Evolutionary conservation across 1,284 basidiomycete species (phyloP), one percentile per base, ranked within the genome.

Genomic region (Clitocybe nebularis): DNA sequence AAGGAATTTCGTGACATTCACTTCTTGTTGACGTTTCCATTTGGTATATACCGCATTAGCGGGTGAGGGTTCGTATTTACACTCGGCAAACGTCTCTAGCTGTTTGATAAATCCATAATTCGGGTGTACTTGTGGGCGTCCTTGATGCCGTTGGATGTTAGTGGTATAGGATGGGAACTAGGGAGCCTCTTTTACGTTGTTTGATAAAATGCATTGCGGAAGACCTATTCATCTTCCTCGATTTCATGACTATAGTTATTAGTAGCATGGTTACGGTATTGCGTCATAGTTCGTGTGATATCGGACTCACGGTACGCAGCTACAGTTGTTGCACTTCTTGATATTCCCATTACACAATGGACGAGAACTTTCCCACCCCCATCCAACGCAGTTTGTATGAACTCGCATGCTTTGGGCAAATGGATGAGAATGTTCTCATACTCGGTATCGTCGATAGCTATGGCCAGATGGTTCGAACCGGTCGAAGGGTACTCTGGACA

Each of bases 301-400:
- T 43, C 14, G 33, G 10, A 67, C 75, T 63, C 57, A 80, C 75
- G 57, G 57, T 81, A 84, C 2, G 80, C 83, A 25, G 77, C 77
- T 26, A 82, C 72, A 29, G 83, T 74, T 3, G 83, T 81, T n/a
- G 79, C 66, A 50, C 78, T 81, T 45, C 85, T 68, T 6, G 80
- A 85, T 4, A 89, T 68, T 7, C 85, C 86, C 68, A 86, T 83
- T 11, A 81, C 68, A 61, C 88, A 90, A 54, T 90, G 87, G 10
- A 90, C 81, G 13, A 90, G 72, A 22, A 88, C 77, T 39, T 59
- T 69, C 0, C 77, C 77, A 23, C 71, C 68, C 3, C 55, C 29
- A 4, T 64, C 56, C 28, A 83, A 50, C 4, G 79, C 76, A 14
- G 60, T 45, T 48, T 76, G 66, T 26, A 83, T 82, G 52, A 82